Percentiles rank a stretch among this genome's conserved stretches.
Evolutionary conservation across 2,329 filamentous ascomycete species (phyloP).

Genomic region (Botrytis fragariae): DNA sequence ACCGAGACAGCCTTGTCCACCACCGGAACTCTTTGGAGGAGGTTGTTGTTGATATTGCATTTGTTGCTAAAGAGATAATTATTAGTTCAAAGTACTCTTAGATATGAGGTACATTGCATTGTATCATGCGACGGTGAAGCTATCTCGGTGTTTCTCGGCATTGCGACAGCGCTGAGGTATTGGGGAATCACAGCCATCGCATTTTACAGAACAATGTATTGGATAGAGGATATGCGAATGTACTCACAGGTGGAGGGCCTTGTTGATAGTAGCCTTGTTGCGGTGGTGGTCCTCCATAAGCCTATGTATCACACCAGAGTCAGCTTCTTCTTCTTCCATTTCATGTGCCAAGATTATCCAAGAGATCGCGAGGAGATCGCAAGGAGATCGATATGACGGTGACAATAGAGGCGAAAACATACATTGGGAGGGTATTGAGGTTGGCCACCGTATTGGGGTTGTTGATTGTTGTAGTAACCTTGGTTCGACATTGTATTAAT

Average conservation of each 20-base stretch:
- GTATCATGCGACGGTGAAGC: neutral
- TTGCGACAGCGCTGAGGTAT: neutral
- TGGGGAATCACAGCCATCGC: neutral
- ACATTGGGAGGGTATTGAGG: slow-evolving; percentile 32
- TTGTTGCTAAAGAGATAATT: slow-evolving; percentile 40
- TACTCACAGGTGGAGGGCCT: slow-evolving; percentile 19
- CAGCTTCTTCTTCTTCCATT: slow-evolving; percentile 14
- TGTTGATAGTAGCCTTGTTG: slow-evolving; percentile 28
- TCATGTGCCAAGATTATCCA: slow-evolving; percentile 15
- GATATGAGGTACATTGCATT: neutral
- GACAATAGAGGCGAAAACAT: slow-evolving; percentile 28
- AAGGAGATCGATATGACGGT: slow-evolving; percentile 6
- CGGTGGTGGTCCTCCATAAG: slow-evolving; percentile 26
- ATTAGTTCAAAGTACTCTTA: slow-evolving; percentile 22
- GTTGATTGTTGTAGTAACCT: slow-evolving; percentile 41
- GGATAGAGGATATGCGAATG: neutral
- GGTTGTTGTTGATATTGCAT: slow-evolving; percentile 47
- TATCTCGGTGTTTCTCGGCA: neutral
- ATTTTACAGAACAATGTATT: neutral
- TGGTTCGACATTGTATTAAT: slow-evolving; percentile 26
- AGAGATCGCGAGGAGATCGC: slow-evolving; percentile 1
- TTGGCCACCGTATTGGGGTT: slow-evolving; percentile 38
- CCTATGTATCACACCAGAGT: slow-evolving; percentile 15
- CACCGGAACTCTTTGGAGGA: slow-evolving; percentile 39
- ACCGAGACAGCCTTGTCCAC: slow-evolving; percentile 45